phyloP scores from a whole-genome alignment of 352 stramenopile species.

The Globisporangium apiculatum region DNA sequence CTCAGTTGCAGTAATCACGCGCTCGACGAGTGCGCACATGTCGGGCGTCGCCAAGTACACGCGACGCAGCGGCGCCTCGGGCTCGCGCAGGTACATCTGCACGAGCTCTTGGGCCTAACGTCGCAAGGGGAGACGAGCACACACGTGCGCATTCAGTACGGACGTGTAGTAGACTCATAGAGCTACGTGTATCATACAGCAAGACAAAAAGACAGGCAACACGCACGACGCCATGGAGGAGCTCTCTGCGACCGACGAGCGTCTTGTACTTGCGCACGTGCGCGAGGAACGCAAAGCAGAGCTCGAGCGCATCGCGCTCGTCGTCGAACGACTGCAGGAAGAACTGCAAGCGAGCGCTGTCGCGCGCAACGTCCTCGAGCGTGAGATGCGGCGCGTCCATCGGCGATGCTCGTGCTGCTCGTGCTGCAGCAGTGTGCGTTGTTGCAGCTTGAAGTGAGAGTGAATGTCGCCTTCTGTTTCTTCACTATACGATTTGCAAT shows the following conservation, averaged over 20 bases:
- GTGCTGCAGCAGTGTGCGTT: too few species aligned
- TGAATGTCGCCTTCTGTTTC: too few species aligned
- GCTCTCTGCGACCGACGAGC: conserved; percentile 32
- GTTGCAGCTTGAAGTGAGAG: neutral
- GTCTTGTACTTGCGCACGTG: conserved; percentile 52
- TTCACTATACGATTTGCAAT: too few species aligned
- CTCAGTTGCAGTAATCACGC: conserved; percentile 24
- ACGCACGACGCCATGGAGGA: conserved; percentile 37
- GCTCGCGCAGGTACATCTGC: conserved; percentile 25
- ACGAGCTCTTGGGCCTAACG: conserved; percentile 44
- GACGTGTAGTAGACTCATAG: too few species aligned
- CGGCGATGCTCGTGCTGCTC: too few species aligned
- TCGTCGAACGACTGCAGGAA: conserved; percentile 50
- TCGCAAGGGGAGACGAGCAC: neutral
- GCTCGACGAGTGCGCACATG: conserved; percentile 20
- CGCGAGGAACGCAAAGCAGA: conserved; percentile 48
- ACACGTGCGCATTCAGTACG: too few species aligned
- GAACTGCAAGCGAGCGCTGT: conserved; percentile 47
- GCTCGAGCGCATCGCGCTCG: conserved; percentile 46
- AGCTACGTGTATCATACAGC: neutral
- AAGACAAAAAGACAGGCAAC: neutral
- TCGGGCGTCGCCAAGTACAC: conserved; percentile 13
- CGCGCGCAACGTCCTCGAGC: conserved; percentile 50
- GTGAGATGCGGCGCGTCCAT: conserved; percentile 16
- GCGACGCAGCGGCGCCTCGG: conserved; percentile 17